Conservation (phyloP, 2,329 filamentous ascomycete genomes). For the Alternaria sp. region DNA sequence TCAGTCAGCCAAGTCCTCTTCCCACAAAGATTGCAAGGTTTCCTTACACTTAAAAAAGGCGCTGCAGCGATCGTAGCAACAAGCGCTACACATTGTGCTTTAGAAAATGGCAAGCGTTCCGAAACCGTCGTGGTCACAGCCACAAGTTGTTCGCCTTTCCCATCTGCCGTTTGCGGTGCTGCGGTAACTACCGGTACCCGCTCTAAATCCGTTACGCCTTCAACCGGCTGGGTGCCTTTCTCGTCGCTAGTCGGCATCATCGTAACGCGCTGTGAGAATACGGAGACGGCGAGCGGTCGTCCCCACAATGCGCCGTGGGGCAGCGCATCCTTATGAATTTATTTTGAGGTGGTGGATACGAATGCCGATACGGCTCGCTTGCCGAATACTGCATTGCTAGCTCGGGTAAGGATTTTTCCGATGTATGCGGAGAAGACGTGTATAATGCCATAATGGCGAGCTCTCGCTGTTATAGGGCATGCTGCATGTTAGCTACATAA, state of each 20-base stretch:
- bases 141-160: conserved; percentile 15
- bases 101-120: conserved; percentile 41
- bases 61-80: conserved; percentile 40
- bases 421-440: neutral
- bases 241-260: conserved; percentile 5
- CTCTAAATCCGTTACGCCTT: conserved; percentile 13
- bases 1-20: neutral
- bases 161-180: neutral
- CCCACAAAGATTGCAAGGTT: accelerated
- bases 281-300: accelerated
- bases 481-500: too few species aligned
- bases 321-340: neutral
- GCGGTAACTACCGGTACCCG: conserved; percentile 8
- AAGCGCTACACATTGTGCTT: conserved; percentile 41
- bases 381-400: neutral
- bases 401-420: neutral
- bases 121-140: conserved; percentile 15
- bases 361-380: neutral
- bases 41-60: conserved; percentile 46
- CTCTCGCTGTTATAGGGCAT: too few species aligned
- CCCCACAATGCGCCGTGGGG: neutral
- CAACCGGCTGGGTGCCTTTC: neutral
- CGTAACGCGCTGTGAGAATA: neutral
- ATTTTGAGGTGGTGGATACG: neutral
- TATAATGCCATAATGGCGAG: too few species aligned